Percentiles rank a stretch among this genome's conserved stretches.
Conservation (phyloP, 228 moss, liverwort and hornwort genomes). For the Sphagnum fallax region DNA sequence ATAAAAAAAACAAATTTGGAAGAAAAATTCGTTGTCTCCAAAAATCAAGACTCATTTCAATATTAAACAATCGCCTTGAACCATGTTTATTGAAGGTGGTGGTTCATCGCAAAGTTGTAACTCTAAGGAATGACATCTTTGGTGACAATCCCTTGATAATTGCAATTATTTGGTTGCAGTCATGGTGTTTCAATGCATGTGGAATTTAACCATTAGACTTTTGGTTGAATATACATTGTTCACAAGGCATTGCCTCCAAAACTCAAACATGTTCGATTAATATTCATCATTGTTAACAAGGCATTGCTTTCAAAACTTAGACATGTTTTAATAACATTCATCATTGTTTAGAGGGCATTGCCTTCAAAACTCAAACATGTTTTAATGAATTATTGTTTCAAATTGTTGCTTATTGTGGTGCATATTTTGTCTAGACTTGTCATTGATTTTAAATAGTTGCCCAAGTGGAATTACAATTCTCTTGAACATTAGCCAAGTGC, state of each 20-base stretch:
- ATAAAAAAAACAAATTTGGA: not conserved
- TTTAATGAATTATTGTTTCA: slow-evolving; percentile 1
- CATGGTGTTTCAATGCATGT: slow-evolving; percentile 58
- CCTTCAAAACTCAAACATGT: slow-evolving; percentile 47
- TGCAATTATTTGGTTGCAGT: slow-evolving; percentile 63
- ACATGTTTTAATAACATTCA: slow-evolving; percentile 15
- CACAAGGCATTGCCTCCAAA: slow-evolving; percentile 47
- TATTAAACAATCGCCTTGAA: not conserved
- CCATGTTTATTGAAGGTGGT: not conserved
- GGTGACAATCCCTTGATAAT: not conserved
- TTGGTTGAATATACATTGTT: slow-evolving; percentile 48
- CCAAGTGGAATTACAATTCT: too few relatives aligned
- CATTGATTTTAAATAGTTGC: too few relatives aligned
- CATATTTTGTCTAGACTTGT: too few relatives aligned
- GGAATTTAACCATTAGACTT: slow-evolving; percentile 36
- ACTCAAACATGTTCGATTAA: slow-evolving; percentile 34
- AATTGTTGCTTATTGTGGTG: too few relatives aligned
- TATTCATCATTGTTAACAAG: slow-evolving; percentile 23
- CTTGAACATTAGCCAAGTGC: too few relatives aligned
- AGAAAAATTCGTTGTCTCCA: not conserved
- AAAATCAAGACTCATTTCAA: not conserved
- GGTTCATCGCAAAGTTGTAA: not conserved
- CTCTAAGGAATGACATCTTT: not conserved
- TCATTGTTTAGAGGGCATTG: slow-evolving; percentile 39
- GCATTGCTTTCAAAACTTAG: slow-evolving; percentile 52